Evolutionary conservation across 139 green algal species (phyloP).

Genomic region (Mychonastes homosphaera): DNA sequence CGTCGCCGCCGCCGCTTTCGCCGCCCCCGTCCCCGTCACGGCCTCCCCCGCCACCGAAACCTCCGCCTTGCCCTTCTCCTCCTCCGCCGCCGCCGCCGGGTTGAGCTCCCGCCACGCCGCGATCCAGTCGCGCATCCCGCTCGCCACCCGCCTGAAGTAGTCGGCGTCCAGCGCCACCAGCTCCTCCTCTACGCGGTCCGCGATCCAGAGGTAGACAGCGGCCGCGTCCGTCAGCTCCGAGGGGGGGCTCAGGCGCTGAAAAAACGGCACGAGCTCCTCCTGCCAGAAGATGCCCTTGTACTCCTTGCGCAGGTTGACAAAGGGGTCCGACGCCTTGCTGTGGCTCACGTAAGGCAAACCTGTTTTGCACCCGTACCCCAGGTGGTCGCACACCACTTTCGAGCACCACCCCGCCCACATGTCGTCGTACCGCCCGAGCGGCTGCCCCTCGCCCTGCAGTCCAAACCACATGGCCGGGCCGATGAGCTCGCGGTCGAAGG

Average conservation of each 20-base stretch:
- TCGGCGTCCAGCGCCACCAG: slow-evolving; percentile 75
- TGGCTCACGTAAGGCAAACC: slow-evolving; percentile 96
- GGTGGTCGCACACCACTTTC: slow-evolving; percentile 91
- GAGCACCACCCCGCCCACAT: slow-evolving; percentile 97
- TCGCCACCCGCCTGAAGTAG: slow-evolving; percentile 90
- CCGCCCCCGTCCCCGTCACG: no score
- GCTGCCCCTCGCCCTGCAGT: slow-evolving; percentile 93
- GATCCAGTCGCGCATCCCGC: slow-evolving; percentile 89
- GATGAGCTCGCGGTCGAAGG: slow-evolving; percentile 77
- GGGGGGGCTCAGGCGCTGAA: slow-evolving; percentile 52
- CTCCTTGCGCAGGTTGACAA: slow-evolving; percentile 94
- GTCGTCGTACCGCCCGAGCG: slow-evolving; percentile 90
- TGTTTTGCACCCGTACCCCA: slow-evolving; percentile 86
- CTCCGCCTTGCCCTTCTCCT: background rate
- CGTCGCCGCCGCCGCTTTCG: no score
- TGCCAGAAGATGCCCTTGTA: slow-evolving; percentile 99
- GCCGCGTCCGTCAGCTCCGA: background rate
- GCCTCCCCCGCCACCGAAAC: background rate
- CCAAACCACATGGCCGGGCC: slow-evolving; percentile 96
- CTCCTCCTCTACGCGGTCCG: slow-evolving; percentile 30
- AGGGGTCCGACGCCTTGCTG: slow-evolving; percentile 92
- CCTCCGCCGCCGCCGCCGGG: slow-evolving; percentile 13
- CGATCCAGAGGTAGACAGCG: background rate
- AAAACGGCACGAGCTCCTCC: slow-evolving; percentile 92
- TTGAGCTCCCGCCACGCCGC: slow-evolving; percentile 70